Evolutionary conservation across 1,284 basidiomycete genomes (phyloP).

Genomic region (Ustilago loliicola): DNA sequence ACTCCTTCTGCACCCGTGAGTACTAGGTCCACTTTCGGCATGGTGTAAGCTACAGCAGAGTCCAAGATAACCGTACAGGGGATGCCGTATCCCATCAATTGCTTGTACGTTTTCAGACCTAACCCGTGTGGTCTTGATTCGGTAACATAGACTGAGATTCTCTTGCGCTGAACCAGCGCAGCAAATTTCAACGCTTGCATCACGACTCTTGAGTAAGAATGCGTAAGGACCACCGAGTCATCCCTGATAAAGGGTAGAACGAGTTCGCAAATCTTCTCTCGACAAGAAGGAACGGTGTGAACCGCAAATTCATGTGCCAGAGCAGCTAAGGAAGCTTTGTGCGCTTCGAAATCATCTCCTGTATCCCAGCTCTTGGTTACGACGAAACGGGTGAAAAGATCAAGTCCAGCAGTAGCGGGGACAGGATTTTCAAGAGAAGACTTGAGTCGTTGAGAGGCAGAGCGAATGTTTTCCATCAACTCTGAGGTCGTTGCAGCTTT

Average conservation of each 20-base stretch:
- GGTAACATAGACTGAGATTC: constrained; percentile 97
- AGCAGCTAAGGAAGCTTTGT: constrained; percentile 83
- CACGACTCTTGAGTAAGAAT: constrained; percentile 95
- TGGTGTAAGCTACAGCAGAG: constrained; percentile 94
- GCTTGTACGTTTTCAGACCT: constrained; percentile 62
- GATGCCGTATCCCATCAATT: constrained; percentile 79
- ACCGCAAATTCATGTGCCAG: constrained; percentile 82
- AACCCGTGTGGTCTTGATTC: constrained; percentile 89
- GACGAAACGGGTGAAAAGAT: constrained; percentile 89
- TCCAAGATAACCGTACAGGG: constrained; percentile 95
- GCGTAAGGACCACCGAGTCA: constrained; percentile 89
- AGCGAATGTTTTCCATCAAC: constrained; percentile 83
- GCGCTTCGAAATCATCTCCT: constrained; percentile 81
- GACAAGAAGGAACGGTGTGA: constrained; percentile 74
- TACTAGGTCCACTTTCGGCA: constrained; percentile 94
- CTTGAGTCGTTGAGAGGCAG: constrained; percentile 79
- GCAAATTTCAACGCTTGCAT: constrained; percentile 87
- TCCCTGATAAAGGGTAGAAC: constrained; percentile 93
- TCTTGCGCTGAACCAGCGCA: constrained; percentile 82
- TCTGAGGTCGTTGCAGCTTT: constrained; percentile 91
- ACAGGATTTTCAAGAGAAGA: constrained; percentile 81
- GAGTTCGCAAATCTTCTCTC: constrained; percentile 89
- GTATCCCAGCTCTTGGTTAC: constrained; percentile 86
- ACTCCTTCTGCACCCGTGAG: constrained; percentile 97
- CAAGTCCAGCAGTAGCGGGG: constrained; percentile 87